These are phyloP conservation scores for Lasiosphaeria hispida DNA, from an alignment of 495 filamentous ascomycete genomes.

Conservation along the genomic window DNA sequence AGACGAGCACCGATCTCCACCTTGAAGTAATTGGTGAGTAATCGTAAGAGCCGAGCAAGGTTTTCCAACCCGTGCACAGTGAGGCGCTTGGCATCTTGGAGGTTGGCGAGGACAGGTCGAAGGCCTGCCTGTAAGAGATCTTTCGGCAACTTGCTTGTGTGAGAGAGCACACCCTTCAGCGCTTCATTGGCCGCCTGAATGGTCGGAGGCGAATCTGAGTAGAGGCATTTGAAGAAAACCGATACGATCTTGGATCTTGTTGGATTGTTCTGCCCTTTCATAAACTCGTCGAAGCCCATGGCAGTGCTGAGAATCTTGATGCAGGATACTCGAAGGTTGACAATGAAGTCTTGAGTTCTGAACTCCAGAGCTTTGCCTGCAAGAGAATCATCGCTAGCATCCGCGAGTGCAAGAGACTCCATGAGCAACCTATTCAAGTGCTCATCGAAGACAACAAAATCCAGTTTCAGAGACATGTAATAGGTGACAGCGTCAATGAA, in stretches of 20 bases:
- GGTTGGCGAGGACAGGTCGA: constrained; percentile 89
- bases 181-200: constrained; percentile 92
- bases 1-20: constrained; percentile 92
- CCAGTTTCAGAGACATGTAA: constrained; percentile 78
- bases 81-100: constrained; percentile 89
- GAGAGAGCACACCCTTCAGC: constrained; percentile 75
- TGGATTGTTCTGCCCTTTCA: constrained; percentile 60
- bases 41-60: constrained; percentile 78
- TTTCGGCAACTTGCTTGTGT: constrained; percentile 90
- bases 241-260: constrained; percentile 83
- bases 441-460: constrained; percentile 87
- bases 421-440: constrained; percentile 83
- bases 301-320: constrained; percentile 89
- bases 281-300: constrained; percentile 87
- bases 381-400: constrained; percentile 86
- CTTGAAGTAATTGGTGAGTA: constrained; percentile 98
- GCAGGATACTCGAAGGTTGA: constrained; percentile 89
- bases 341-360: constrained; percentile 83
- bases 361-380: constrained; percentile 84
- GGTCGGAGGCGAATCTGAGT: constrained; percentile 84
- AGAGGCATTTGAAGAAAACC: constrained; percentile 96
- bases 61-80: constrained; percentile 89
- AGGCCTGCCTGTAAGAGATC: constrained; percentile 93
- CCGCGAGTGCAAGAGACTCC: constrained; percentile 88
- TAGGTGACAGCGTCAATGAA: constrained; percentile 97